Evolutionary conservation across 1,139 yeast genomes (phyloP).

Genomic region (Pichia cactophila): DNA sequence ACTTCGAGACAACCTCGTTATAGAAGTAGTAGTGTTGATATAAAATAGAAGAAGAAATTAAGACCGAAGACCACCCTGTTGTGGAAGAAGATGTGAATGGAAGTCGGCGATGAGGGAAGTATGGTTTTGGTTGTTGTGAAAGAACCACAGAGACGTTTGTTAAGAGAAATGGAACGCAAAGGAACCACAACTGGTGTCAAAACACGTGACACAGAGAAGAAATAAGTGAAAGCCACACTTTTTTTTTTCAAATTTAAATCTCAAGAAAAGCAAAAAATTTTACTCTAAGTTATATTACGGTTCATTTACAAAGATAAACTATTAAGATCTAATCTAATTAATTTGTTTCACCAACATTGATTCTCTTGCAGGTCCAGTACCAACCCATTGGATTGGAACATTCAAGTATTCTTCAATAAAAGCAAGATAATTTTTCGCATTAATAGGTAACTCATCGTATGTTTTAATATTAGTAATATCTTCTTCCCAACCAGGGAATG

Average conservation of each 20-base stretch:
- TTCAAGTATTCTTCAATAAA: conserved; percentile 77
- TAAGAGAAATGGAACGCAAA: no score
- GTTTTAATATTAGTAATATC: conserved; percentile 68
- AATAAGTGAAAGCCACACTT: no score
- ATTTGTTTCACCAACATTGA: conserved; percentile 52
- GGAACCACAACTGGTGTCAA: background rate
- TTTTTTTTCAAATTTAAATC: no score
- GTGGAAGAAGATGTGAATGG: no score
- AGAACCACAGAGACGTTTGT: no score
- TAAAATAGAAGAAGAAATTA: no score
- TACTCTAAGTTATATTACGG: background rate
- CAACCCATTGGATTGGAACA: conserved; percentile 93
- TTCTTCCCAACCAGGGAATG: conserved; percentile 90
- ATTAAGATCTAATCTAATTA: background rate
- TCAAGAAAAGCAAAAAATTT: no score
- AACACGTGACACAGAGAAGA: background rate
- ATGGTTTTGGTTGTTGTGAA: no score
- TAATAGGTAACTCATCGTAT: conserved; percentile 76
- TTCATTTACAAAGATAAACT: background rate
- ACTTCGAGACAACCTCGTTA: no score
- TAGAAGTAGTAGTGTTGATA: no score
- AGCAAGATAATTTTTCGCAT: conserved; percentile 75
- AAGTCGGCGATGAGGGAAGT: no score
- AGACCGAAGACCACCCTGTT: no score
- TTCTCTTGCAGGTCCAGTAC: conserved; percentile 97